Evolutionary conservation across 345 rosid species (phyloP).

Genomic region (Toxicodendron radicans): DNA sequence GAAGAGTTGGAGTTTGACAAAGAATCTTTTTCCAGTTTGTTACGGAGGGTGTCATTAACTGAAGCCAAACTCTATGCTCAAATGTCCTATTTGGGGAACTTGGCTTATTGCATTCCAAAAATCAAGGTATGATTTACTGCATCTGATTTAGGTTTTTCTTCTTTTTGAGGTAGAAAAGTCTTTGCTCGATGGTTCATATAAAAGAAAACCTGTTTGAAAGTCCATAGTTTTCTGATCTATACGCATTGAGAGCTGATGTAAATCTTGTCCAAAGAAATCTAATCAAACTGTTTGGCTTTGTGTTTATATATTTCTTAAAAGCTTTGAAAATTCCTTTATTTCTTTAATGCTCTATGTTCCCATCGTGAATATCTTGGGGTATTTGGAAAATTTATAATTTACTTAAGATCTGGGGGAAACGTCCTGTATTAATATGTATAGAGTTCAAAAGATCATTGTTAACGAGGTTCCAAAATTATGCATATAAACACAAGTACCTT

Average conservation of each 20-base stretch:
- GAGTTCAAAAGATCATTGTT: not conserved
- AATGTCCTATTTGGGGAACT: constrained; percentile 70
- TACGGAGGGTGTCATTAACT: constrained; percentile 57
- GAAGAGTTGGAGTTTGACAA: constrained; percentile 52
- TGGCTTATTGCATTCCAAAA: constrained; percentile 76
- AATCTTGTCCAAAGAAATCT: not conserved
- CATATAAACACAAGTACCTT: not conserved
- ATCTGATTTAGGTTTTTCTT: not conserved
- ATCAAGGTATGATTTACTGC: constrained; percentile 49
- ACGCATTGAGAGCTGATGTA: not conserved
- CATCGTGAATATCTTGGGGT: not conserved
- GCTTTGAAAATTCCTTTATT: not conserved
- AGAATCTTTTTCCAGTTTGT: constrained; percentile 68
- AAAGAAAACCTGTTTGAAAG: not conserved
- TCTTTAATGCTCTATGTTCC: not conserved
- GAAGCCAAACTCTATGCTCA: constrained; percentile 80
- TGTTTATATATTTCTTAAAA: not conserved
- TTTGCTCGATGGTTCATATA: not conserved
- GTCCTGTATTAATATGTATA: not conserved
- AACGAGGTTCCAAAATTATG: not conserved
- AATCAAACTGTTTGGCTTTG: not conserved
- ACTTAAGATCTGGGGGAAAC: not conserved
- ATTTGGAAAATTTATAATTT: not conserved
- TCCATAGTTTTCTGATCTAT: constrained; percentile 5
- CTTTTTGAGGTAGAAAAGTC: not conserved